Base-by-base conservation (phyloP, 805 yeast species). In the Saccharomycopsis fodiens region DNA sequence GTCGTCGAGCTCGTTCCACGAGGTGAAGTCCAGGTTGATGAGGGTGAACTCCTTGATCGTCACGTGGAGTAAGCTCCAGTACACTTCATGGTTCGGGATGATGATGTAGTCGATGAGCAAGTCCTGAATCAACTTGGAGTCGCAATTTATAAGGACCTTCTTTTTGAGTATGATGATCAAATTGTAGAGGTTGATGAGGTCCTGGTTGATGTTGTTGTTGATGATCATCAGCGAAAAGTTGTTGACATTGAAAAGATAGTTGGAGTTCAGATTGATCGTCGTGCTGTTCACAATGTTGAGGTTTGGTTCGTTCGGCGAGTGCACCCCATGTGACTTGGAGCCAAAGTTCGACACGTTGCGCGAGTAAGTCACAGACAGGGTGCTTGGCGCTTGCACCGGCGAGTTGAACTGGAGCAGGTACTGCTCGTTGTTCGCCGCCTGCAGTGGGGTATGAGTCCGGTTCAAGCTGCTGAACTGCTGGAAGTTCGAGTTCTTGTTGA, bases 141-240 rank as follows among this genome's bases (percentile, higher is more conserved):
- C 79, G 44, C 78, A 71, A 46, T 68, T 72, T 41, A 74, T 60
- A n/a, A 75, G 56, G 20, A 76, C 54, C 47, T 69, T 70, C 49
- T 75, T 67, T 53, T 74, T 75, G 43, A 72, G 63, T 20, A 76
- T 57, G 39, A 66, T 62, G 41, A 72, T 63, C 31, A 73, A 52
- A 42, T 64, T 57, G 19, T 41, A 51, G 48, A 52, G 56, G 55
- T 43, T 55, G 55, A 41, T 55, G 54, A 43, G 54, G 54, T 27
- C 55, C 51, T 43, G 51, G 25, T 57, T 53, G 21, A 57, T 53
- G 21, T 54, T 41, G 25, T 45, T 48, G 40, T 54, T 54, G 25
- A 52, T 49, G 4, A 45, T 39, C 44, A 45, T 53, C 29, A 46
- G 44, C 17, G 46, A 41, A 23, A 44, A 52, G 37, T 50, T 52